Percentiles rank a stretch among this genome's conserved stretches.
phyloP scores from a whole-genome alignment of 1,139 yeast species.

The Yamadazyma aaseri region DNA sequence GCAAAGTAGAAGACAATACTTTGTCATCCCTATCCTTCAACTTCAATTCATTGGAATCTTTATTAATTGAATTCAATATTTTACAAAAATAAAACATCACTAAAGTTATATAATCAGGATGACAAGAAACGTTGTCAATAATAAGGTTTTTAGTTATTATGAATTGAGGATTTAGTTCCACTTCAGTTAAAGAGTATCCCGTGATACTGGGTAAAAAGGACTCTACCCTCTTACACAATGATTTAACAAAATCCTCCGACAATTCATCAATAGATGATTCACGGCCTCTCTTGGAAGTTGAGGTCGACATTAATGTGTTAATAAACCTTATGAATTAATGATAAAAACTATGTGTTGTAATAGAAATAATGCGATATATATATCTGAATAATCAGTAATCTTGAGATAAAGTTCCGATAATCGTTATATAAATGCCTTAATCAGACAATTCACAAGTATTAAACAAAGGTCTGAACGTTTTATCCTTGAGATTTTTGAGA shows the following conservation, averaged over 20 bases:
- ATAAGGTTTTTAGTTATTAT: slow-evolving; percentile 31
- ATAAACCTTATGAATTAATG: too few species aligned
- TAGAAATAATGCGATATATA: too few species aligned
- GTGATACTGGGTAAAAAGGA: slow-evolving; percentile 40
- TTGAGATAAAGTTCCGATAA: too few species aligned
- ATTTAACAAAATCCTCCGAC: slow-evolving; percentile 18
- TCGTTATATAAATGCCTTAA: too few species aligned
- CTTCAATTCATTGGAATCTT: slow-evolving; percentile 26
- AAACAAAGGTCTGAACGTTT: slow-evolving; percentile 2
- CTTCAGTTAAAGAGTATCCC: slow-evolving; percentile 42
- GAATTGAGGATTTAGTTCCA: slow-evolving; percentile 44
- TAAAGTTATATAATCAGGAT: slow-evolving; percentile 1
- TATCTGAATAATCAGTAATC: too few species aligned
- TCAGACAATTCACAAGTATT: too few species aligned
- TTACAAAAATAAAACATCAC: slow-evolving; percentile 16
- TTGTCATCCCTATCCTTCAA: slow-evolving; percentile 34
- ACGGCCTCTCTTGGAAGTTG: too few species aligned
- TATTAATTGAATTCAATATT: slow-evolving; percentile 22
- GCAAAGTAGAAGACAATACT: slow-evolving; percentile 31
- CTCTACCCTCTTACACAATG: slow-evolving; percentile 28
- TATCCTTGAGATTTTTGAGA: slow-evolving; percentile 2
- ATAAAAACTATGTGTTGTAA: too few species aligned
- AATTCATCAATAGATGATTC: neutral
- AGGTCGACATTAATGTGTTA: too few species aligned
- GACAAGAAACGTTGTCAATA: slow-evolving; percentile 19